Evolutionary conservation across 257 asterid species (phyloP), one percentile per base, ranked within the genome.

Genomic region (Lycium ferocissimum): DNA sequence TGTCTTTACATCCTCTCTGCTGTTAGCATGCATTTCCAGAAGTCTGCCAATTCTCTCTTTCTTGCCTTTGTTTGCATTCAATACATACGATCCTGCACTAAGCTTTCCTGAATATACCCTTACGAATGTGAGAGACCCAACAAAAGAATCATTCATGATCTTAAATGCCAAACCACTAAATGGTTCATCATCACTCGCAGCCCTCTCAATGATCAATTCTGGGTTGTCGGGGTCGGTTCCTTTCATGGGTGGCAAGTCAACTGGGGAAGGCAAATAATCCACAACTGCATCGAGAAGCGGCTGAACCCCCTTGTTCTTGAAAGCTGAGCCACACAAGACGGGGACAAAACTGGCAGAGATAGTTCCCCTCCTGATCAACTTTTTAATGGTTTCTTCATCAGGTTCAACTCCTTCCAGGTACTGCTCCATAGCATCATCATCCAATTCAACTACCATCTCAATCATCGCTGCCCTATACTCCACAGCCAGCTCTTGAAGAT

Each of bases 161-260:
- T 97, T 97, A 87, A 97, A 97, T 70, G 99, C 99, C 87, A 97
- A 87, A 63, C 98, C 99, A 35, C 98, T 90, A 88, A 97, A 97
- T 0, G 99, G 96, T 70, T 92, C 99, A 40, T 88, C 88, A 38
- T 97, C 98, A 26, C 83, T 85, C 5, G 97, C 89, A 0, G 70
- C 83, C 87, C 95, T 91, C 82, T 93, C 96, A 7, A 92, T 56
- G 22, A 84, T 85, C 88, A 90, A 79, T 86, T 92, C 98, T 0
- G 98, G 95, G 83, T 95, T 95, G 13, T 95, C 99, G 5, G 98
- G 99, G 86, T 95, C 98, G 1, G 94, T 95, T 65, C 99, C 98
- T 78, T 91, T 90, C 95, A 97, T 94, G 33, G 98, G 58, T 20
- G 99, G 99, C 89, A 97, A 73, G 56, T 97, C 98, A 61, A 93